Percentiles rank a stretch among this genome's conserved stretches.
Conservation (phyloP, 805 yeast genomes). For the Pichia eremophila region DNA sequence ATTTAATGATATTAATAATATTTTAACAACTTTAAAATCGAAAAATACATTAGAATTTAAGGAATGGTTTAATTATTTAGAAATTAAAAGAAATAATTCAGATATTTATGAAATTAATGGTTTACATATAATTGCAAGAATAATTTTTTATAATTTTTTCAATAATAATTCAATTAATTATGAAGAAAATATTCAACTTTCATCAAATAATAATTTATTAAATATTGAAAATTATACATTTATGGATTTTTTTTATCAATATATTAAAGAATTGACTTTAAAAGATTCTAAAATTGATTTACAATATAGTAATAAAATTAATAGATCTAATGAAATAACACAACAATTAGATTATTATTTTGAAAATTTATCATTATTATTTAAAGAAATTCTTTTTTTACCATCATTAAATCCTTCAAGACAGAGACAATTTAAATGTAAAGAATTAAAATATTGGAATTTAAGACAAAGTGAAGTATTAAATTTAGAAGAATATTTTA, state of each 20-base stretch:
- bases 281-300: constrained; percentile 16
- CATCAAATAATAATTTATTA: constrained; percentile 24
- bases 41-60: constrained; percentile 19
- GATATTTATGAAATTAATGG: constrained; percentile 25
- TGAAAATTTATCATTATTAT: constrained; percentile 4
- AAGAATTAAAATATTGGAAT: constrained; percentile 58
- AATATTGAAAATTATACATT: constrained; percentile 36
- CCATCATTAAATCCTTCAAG: constrained; percentile 63
- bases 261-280: constrained; percentile 15
- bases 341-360: constrained; percentile 27
- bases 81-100: constrained; percentile 18
- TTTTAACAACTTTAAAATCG: constrained; percentile 26
- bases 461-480: constrained; percentile 71
- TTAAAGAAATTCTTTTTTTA: constrained; percentile 2
- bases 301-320: constrained; percentile 19
- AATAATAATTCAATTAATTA: constrained; percentile 29
- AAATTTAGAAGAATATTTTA: constrained; percentile 37
- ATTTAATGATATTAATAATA: constrained; percentile 30
- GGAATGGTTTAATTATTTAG: constrained; percentile 19
- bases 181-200: neutral
- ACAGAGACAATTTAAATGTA: constrained; percentile 65
- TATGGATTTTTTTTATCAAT: constrained; percentile 26
- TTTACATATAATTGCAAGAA: constrained; percentile 46
- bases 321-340: constrained; percentile 34
- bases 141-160: constrained; percentile 51